Base-by-base conservation (phyloP, 306 rosid genomes). In the Benincasa hispida region DNA sequence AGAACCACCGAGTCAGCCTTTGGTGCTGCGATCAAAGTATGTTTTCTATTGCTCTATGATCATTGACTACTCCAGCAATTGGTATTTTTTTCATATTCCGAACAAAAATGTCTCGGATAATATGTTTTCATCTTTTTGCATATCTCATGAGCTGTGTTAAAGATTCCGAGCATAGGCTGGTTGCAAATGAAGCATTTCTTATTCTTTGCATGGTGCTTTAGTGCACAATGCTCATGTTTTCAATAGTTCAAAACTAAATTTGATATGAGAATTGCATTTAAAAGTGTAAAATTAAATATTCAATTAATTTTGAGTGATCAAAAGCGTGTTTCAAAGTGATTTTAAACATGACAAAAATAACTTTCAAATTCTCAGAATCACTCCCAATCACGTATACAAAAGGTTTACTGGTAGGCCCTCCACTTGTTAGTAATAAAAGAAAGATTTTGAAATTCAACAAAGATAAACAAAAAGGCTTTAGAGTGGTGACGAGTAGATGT, bases 21-120 rank as follows among this genome's bases (percentile, higher is more conserved):
- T 87, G 98, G 99, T 76, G 98, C 99, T 61, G 95, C 98, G 76
- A 85, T 90, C 82, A 89, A 89, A 96, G 98, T 94, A 85, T 86
- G 84, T 58, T 45, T 35, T 78, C 58, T 19, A 8, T 55, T 35
- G 68, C 25, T 13, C 24, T 39, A 34, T 75, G 54, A 75, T 57
- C 66, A 6, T 14, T 55, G 66, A 13, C 48, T 21, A 39, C 42
- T 56, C 21, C 41, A n/a, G 51, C 76, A 72, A 72, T 51, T 72
- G 14, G 5, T 48, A 25, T 34, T 9, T 7, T 72, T 50, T 72
- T 50, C 55, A 50, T n/a, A 18, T 19, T 51, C 39, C 28, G 27
- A 72, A 27, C 45, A 72, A 27, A 70, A 70, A 24, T 18, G 56
- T 50, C 45, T 19, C 28, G 53, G 73, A 21, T 39, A 37, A 65